Evolutionary conservation across 129 eudicot genomes (phyloP).

Genomic region (Artemisia annua): DNA sequence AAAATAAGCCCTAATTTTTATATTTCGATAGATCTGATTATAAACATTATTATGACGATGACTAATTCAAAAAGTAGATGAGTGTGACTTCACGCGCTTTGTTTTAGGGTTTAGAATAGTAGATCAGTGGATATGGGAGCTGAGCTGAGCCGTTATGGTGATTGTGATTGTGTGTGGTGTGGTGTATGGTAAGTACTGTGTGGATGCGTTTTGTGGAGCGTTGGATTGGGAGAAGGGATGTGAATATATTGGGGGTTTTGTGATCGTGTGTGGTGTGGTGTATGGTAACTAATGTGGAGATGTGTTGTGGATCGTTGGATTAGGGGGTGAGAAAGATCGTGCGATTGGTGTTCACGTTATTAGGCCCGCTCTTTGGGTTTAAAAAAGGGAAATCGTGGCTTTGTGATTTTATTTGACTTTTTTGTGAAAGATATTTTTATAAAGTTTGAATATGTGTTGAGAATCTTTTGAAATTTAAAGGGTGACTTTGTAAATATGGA

Average conservation of each 20-base stretch:
- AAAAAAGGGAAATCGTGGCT: too few relatives aligned
- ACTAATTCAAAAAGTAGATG: conserved; percentile 3
- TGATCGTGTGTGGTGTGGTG: conserved; percentile 11
- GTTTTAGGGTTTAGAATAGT: conserved; percentile 9
- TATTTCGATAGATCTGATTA: conserved; percentile 5
- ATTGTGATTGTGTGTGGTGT: conserved; percentile 16
- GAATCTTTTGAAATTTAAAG: neutral
- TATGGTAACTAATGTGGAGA: neutral
- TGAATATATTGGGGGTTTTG: too few relatives aligned
- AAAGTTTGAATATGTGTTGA: too few relatives aligned
- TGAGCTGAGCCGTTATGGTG: conserved; percentile 19
- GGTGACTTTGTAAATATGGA: too few relatives aligned
- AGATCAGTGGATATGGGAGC: conserved; percentile 32
- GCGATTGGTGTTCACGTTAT: too few relatives aligned
- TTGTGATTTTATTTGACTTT: too few relatives aligned
- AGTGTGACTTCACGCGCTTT: conserved; percentile 31
- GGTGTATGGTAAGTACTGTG: neutral
- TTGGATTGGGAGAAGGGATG: too few relatives aligned
- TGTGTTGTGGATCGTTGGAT: too few relatives aligned
- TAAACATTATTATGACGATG: conserved; percentile 22
- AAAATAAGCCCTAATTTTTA: neutral
- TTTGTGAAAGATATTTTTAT: too few relatives aligned
- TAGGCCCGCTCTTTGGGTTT: too few relatives aligned
- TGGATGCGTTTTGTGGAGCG: too few relatives aligned
- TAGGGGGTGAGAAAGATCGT: too few relatives aligned